Evolutionary conservation across 2,329 filamentous ascomycete genomes (phyloP).

Genomic region (Cadophora sp.): DNA sequence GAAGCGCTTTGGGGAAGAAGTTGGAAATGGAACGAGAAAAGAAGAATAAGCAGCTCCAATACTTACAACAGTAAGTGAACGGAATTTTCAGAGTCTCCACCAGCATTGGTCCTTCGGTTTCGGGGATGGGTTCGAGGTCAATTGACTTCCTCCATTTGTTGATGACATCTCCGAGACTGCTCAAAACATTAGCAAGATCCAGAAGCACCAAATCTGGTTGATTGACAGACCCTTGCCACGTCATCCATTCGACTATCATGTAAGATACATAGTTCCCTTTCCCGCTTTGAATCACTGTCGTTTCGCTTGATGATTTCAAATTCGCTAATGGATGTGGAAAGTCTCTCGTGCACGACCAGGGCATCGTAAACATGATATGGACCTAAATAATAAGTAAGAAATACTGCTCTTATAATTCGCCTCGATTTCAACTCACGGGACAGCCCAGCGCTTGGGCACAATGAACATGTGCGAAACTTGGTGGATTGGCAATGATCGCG

Average conservation of each 20-base stretch:
- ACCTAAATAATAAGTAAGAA: not conserved
- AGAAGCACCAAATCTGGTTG: not conserved
- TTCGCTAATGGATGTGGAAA: conserved; percentile 54
- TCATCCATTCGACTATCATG: conserved; percentile 54
- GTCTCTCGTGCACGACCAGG: conserved; percentile 33
- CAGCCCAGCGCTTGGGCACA: conserved; percentile 34
- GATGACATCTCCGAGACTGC: conserved; percentile 19
- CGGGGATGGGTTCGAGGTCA: conserved; percentile 40
- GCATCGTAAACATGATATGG: conserved; percentile 37
- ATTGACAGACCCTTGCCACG: conserved; percentile 54
- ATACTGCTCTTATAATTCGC: not conserved
- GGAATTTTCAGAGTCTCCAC: conserved; percentile 24
- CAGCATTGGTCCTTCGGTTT: conserved; percentile 45
- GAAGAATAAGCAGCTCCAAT: too few relatives aligned
- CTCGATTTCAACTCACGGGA: conserved; percentile 67
- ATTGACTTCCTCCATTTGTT: conserved; percentile 19
- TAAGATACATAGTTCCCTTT: conserved; percentile 55
- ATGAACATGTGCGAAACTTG: conserved; percentile 41
- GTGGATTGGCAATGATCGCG: conserved; percentile 42
- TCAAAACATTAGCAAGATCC: not conserved
- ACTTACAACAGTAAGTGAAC: conserved; percentile 28
- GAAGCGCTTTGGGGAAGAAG: too few relatives aligned
- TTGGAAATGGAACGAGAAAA: too few relatives aligned
- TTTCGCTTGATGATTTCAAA: conserved; percentile 45
- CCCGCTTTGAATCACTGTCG: conserved; percentile 42